Evolutionary conservation across 805 yeast species (phyloP).

Genomic region (Pichia nanzhaoensis): DNA sequence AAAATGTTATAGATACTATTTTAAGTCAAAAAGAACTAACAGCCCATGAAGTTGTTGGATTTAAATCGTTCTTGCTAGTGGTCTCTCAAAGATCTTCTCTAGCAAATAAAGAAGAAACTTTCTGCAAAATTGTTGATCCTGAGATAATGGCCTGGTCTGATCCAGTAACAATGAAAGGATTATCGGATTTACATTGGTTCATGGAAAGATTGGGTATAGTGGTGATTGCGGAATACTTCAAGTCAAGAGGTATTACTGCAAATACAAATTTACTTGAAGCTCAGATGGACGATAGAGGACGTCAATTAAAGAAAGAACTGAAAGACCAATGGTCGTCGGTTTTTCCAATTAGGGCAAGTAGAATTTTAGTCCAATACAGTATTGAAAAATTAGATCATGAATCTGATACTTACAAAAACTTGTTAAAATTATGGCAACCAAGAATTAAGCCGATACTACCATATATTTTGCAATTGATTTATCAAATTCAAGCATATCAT

Average conservation of each 20-base stretch:
- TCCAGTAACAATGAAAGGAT: constrained; percentile 82
- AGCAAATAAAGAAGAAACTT: constrained; percentile 62
- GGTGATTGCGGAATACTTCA: constrained; percentile 85
- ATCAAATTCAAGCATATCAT: constrained; percentile 91
- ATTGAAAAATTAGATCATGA: constrained; percentile 84
- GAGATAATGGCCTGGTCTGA: constrained; percentile 91
- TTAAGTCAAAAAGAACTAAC: constrained; percentile 64
- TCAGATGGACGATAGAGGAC: constrained; percentile 86
- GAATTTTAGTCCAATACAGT: constrained; percentile 91
- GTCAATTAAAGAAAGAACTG: constrained; percentile 62
- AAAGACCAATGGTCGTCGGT: constrained; percentile 90
- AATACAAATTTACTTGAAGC: constrained; percentile 68
- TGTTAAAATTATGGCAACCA: constrained; percentile 84
- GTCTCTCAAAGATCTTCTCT: constrained; percentile 83
- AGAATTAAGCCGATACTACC: constrained; percentile 88
- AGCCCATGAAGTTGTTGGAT: constrained; percentile 89
- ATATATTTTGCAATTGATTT: constrained; percentile 75
- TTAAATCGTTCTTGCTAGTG: constrained; percentile 84
- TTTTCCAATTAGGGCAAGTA: constrained; percentile 92
- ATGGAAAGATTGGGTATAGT: constrained; percentile 97
- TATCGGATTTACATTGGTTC: constrained; percentile 90
- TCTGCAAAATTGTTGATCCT: constrained; percentile 86
- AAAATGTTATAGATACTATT: constrained; percentile 68
- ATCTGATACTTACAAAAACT: constrained; percentile 61
- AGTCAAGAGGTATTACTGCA: constrained; percentile 72